Percentiles rank a stretch among this genome's conserved stretches.
Conservation (phyloP, 306 rosid genomes). For the Fragaria iinumae region DNA sequence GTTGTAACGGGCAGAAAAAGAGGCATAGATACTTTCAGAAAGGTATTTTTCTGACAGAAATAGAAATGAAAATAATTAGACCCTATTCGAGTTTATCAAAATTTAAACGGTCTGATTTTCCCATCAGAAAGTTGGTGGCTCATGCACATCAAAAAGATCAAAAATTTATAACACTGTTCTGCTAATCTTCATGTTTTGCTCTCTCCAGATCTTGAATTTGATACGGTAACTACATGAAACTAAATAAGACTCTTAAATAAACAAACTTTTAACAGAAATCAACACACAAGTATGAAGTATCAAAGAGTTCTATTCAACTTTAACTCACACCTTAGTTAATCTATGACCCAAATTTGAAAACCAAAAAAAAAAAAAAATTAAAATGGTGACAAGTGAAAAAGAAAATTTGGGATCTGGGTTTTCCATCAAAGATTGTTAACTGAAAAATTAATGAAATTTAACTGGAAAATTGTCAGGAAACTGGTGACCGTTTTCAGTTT, state of each 20-base stretch:
- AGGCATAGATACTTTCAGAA: conserved; percentile 2
- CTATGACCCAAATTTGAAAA: neutral
- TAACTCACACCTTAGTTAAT: neutral
- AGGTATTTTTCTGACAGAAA: neutral
- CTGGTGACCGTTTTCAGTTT: neutral
- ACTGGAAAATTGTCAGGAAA: neutral
- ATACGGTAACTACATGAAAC: neutral
- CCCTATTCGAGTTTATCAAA: conserved; percentile 2
- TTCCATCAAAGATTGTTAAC: neutral
- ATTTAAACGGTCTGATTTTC: neutral
- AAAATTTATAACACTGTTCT: neutral
- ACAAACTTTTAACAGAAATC: neutral
- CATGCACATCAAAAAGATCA: neutral
- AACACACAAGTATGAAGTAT: neutral
- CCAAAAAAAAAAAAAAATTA: neutral
- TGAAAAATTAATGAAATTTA: neutral
- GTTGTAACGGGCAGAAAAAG: neutral
- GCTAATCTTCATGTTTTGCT: neutral
- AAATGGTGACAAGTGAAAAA: neutral
- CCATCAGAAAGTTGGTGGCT: conserved; percentile 12
- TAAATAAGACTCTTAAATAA: neutral
- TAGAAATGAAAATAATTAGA: conserved; percentile 15
- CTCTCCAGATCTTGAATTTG: conserved; percentile 21
- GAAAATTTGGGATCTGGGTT: conserved; percentile 1
- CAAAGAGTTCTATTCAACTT: neutral